Evolutionary conservation across 1,139 yeast genomes (phyloP).

Genomic region (Kluyveromyces sp.): DNA sequence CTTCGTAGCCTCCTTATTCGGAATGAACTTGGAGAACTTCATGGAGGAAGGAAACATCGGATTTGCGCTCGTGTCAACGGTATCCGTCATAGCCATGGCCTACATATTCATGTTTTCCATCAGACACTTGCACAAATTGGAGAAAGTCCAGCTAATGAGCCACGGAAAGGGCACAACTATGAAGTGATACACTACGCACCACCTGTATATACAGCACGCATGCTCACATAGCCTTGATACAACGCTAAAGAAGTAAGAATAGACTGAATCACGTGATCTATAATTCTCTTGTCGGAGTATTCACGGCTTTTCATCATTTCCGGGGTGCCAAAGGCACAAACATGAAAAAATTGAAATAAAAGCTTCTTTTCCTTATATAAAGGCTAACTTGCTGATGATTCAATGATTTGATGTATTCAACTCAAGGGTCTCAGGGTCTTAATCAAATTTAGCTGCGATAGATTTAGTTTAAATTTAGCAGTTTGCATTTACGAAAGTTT

Average conservation of each 20-base stretch:
- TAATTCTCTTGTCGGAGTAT: neutral
- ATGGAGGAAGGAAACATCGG: slow-evolving; percentile 60
- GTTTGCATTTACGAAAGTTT: no score
- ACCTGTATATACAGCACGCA: no score
- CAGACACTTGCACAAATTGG: slow-evolving; percentile 36
- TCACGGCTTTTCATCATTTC: neutral
- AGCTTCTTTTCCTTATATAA: neutral
- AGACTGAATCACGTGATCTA: neutral
- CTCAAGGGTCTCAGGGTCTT: no score
- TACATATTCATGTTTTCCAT: slow-evolving; percentile 36
- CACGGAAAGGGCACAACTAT: slow-evolving; percentile 13
- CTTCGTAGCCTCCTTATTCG: slow-evolving; percentile 69
- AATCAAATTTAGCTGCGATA: no score
- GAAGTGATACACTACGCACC: no score
- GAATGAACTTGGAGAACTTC: slow-evolving; percentile 74
- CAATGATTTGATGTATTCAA: no score
- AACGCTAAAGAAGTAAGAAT: no score
- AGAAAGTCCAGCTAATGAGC: slow-evolving; percentile 40
- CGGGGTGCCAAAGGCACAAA: neutral
- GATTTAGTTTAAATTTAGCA: no score
- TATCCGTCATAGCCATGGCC: slow-evolving; percentile 21
- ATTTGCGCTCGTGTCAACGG: slow-evolving; percentile 38
- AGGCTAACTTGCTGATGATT: neutral
- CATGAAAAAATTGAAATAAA: neutral
- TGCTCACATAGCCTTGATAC: no score